These are phyloP conservation scores for Nicotiana rustica DNA, from an alignment of 305 asterid species.

Conservation along the genomic window DNA sequence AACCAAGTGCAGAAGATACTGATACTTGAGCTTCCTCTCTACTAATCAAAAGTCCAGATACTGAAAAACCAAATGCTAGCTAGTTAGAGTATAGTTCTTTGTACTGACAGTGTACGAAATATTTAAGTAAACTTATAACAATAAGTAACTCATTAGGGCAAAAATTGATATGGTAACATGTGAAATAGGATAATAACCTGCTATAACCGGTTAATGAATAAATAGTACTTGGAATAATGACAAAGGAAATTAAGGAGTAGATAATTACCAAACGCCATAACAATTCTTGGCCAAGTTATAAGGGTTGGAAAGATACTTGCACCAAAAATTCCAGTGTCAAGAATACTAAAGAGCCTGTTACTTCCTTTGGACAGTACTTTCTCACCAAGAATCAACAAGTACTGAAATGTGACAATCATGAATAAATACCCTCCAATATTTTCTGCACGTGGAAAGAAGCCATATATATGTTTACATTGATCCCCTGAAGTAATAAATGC, in stretches of 20 bases:
- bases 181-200: neutral
- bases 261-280: constrained; percentile 40
- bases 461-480: constrained; percentile 59
- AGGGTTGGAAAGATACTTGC: constrained; percentile 68
- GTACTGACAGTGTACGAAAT: neutral
- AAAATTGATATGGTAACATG: neutral
- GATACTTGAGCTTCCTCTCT: constrained; percentile 55
- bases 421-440: constrained; percentile 61
- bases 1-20: constrained; percentile 64
- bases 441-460: constrained; percentile 75
- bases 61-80: constrained; percentile 39
- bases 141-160: neutral
- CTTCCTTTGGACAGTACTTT: constrained; percentile 59
- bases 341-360: constrained; percentile 54
- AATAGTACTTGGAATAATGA: neutral
- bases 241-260: neutral
- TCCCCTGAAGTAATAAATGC: constrained; percentile 6
- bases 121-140: too few species aligned
- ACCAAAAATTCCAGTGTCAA: constrained; percentile 60
- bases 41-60: constrained; percentile 57
- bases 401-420: constrained; percentile 59
- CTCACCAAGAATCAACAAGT: constrained; percentile 58
- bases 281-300: constrained; percentile 63
- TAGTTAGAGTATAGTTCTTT: neutral
- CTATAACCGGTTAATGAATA: neutral